phyloP scores from a whole-genome alignment of 768 basidiomycete genomes.

The Erythrobasidium yunnanense region DNA sequence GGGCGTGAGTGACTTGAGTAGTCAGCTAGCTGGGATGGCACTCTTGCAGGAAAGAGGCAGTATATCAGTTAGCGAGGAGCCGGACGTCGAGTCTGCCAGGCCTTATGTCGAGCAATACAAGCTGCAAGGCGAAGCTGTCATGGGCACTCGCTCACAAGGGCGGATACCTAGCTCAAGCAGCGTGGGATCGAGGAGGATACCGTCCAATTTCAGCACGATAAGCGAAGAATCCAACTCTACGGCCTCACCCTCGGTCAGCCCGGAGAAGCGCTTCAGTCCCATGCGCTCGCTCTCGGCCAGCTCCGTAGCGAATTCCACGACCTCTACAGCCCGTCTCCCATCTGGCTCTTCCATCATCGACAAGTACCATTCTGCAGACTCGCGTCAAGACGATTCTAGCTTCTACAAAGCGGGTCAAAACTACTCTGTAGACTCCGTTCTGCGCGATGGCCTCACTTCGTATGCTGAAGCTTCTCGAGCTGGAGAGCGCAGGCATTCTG shows the following conservation, averaged over 20 bases:
- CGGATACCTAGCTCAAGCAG: not conserved
- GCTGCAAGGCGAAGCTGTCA: not conserved
- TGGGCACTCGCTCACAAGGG: not conserved
- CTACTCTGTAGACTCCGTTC: slow-evolving; percentile 37
- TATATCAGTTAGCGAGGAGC: not conserved
- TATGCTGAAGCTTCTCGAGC: not conserved
- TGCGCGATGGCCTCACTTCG: slow-evolving; percentile 11
- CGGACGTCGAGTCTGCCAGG: slow-evolving; percentile 14
- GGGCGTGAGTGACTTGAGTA: slow-evolving; percentile 17
- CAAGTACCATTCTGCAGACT: slow-evolving; percentile 7
- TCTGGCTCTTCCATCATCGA: slow-evolving; percentile 27
- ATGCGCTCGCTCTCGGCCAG: not conserved
- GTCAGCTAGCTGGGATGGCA: slow-evolving; percentile 22
- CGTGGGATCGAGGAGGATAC: not conserved
- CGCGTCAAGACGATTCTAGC: slow-evolving; percentile 2
- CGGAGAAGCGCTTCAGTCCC: not conserved
- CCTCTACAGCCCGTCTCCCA: slow-evolving; percentile 21
- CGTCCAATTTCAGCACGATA: slow-evolving; percentile 9
- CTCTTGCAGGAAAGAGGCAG: slow-evolving; percentile 13
- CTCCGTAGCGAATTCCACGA: not conserved
- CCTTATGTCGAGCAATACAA: slow-evolving; percentile 24
- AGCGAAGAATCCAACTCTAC: slow-evolving; percentile 4
- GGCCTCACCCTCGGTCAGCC: not conserved
- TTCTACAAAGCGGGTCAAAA: slow-evolving; percentile 33
- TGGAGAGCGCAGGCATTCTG: not conserved